A percentile compares a stretch with the other conserved stretches of the same genome.
Evolutionary conservation across 305 asterid genomes (phyloP).

Genomic region (Striga hermonthica): DNA sequence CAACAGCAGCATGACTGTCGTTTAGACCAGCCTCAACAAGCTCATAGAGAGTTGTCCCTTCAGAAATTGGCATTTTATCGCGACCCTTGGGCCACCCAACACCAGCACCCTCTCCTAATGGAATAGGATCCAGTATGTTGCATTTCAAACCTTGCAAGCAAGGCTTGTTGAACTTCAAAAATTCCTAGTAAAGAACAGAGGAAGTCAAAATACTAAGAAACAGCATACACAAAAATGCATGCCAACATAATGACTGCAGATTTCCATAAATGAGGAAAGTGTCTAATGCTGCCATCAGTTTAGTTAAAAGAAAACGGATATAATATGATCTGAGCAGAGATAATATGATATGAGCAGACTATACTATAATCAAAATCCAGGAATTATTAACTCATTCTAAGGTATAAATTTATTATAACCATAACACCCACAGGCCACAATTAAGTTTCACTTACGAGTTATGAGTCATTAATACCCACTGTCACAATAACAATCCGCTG

Average conservation of each 20-base stretch:
- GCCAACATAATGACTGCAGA: conserved; percentile 1
- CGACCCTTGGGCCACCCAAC: conserved; percentile 71
- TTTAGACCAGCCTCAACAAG: conserved; percentile 69
- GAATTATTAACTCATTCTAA: conserved; percentile 13
- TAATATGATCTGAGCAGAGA: neutral
- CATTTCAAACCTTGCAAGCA: conserved; percentile 60
- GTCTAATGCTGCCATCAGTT: neutral
- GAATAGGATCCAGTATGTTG: conserved; percentile 65
- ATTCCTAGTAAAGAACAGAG: conserved; percentile 50
- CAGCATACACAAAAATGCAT: conserved; percentile 13
- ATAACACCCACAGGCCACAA: neutral
- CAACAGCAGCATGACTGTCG: conserved; percentile 76
- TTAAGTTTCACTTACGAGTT: conserved; percentile 13
- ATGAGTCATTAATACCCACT: neutral
- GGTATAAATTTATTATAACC: conserved; percentile 9
- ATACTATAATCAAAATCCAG: conserved; percentile 3
- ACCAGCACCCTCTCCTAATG: conserved; percentile 94
- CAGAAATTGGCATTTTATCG: conserved; percentile 55
- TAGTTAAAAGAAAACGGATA: conserved; percentile 2
- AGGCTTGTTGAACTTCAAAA: conserved; percentile 66
- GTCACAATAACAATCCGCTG: neutral
- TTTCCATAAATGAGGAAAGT: conserved; percentile 10
- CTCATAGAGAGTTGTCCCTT: conserved; percentile 64
- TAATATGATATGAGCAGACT: neutral
- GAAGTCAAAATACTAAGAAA: conserved; percentile 23